Base-by-base conservation (phyloP, 2,329 filamentous ascomycete genomes). In the Aspergillus ochraceus region DNA sequence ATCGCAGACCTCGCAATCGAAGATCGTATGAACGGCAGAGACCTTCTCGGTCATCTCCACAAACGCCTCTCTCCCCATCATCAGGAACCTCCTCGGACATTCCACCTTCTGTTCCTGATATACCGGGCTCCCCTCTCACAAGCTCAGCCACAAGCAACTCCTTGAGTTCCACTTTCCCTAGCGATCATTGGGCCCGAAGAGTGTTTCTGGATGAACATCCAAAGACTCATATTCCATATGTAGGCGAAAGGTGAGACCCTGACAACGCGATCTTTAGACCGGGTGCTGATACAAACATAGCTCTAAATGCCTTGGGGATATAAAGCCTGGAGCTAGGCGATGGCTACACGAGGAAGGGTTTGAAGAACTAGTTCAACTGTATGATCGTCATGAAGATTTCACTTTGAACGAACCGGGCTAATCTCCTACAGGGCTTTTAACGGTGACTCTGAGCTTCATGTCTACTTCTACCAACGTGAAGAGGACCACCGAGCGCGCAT, bases 401-500 rank as follows among this genome's bases (percentile, higher is more conserved):
- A 14, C 17, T 12, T n/a, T 45, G 4, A n/a, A 11, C 36, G 11
- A 14, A 26, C 3, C 17, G 24, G 19, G 5, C 9, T 46, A 30
- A 49, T 14, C 39, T 32, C 26, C 39, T 24, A 17, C 39, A 82
- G 79, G 54, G 76, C 79, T 0, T 83, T 86, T 60, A 79, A 82
- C 42, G 76, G 75, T 46, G 78, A 69, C 5, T 68, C 72, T 5
- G 74, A 80, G 39, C 74, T 84, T 20, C 77, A 72, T 45, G 75
- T 83, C 19, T 75, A 76, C 46, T 78, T 84, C n/a, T 86, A 83
- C 64, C 78, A 82, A 66, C 78, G 84, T 12, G 74, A 79, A 10
- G 66, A 69, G 0, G 84, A 87, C 64, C 72, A 79, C 56, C 81
- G 83, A 52, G 80, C 80, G 22, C 79, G 84, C 26, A 82, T 88